phyloP scores from a whole-genome alignment of 2,329 filamentous ascomycete genomes.

The Ophiostoma pallidulum region DNA sequence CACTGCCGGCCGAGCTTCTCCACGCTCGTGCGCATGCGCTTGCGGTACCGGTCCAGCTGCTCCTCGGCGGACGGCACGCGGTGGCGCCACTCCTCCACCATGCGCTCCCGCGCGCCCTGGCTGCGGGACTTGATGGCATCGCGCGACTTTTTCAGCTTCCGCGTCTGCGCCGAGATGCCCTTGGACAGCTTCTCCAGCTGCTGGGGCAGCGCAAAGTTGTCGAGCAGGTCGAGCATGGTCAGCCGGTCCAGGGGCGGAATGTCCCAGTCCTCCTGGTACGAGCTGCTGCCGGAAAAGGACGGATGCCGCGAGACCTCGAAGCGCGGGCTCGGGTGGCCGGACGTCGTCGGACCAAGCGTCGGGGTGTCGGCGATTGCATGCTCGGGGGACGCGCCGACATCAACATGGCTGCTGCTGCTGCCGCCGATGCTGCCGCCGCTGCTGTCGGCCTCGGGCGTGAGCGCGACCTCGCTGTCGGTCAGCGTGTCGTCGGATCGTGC shows the following conservation, averaged over 20 bases:
- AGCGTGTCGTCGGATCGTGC: constrained; percentile 28
- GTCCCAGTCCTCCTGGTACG: constrained; percentile 84
- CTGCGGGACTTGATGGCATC: constrained; percentile 70
- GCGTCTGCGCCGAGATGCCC: constrained; percentile 70
- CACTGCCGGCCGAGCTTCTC: constrained; percentile 76
- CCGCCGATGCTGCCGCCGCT: constrained; percentile 1
- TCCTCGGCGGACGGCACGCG: constrained; percentile 81
- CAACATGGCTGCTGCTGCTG: constrained; percentile 11
- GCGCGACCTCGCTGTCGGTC: constrained; percentile 34
- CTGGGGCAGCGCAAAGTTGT: constrained; percentile 84
- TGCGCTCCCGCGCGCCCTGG: constrained; percentile 71
- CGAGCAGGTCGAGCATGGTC: constrained; percentile 84
- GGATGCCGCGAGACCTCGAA: constrained; percentile 56
- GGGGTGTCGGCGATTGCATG: constrained; percentile 39
- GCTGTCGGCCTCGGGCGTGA: constrained; percentile 34
- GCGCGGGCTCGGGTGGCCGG: constrained; percentile 9
- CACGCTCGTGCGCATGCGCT: constrained; percentile 79
- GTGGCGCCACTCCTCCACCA: constrained; percentile 87
- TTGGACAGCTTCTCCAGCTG: constrained; percentile 85
- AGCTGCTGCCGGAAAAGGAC: constrained; percentile 76
- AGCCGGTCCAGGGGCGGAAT: constrained; percentile 84
- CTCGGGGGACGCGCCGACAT: constrained; percentile 37
- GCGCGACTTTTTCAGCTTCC: constrained; percentile 74
- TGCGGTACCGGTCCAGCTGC: constrained; percentile 82
- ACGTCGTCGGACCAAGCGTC: constrained; percentile 33